Evolutionary conservation across 2,329 filamentous ascomycete species (phyloP), one percentile per base, ranked within the genome.

Genomic region (Phaeophleospora eucalypticola): DNA sequence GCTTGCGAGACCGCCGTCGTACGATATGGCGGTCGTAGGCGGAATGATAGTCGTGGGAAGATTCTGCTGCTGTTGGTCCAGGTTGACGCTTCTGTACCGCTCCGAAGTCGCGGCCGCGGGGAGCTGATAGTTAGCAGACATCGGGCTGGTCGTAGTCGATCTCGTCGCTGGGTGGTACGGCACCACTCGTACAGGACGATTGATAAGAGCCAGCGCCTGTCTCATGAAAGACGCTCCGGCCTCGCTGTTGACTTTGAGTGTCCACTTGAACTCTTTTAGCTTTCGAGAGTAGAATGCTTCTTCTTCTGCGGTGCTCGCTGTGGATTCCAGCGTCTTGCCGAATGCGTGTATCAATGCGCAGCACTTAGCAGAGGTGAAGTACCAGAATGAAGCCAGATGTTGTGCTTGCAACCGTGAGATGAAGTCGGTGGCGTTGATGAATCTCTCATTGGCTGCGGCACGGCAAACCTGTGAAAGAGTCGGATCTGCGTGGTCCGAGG

Each of bases 381-480:
- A 73, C 72, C 72, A 75, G 58, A 74, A 74, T 0, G 70, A 71
- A 29, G 70, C 67, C 6, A 74, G 63, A 38, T 75, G 72, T 24
- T 71, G 68, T 4, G 70, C 67, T 32, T 70, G 69, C 4, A 75
- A 60, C 15, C 64, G 58, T 27, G 70, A 66, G n/a, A 74, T 63
- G 46, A 75, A 73, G 15, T 67, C 66, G 51, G 72, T 69, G n/a
- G 70, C 69, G 14, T 67, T 71, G 29, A 63, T 62, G 21, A 74
- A 67, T 4, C 71, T 66, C 3, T 66, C 66, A 42, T 67, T 65
- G 18, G 71, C 70, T n/a, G 71, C 71, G 38, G 61, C 59, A 3
- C 71, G 70, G 47, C 68, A 71, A 32, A 70, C 68, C 15, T 54
- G 43, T n/a, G 61, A 52, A 7, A 71, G 59, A 12, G 64, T 59